Conservation (phyloP, 2,329 filamentous ascomycete species). For the Nemania diffusa region DNA sequence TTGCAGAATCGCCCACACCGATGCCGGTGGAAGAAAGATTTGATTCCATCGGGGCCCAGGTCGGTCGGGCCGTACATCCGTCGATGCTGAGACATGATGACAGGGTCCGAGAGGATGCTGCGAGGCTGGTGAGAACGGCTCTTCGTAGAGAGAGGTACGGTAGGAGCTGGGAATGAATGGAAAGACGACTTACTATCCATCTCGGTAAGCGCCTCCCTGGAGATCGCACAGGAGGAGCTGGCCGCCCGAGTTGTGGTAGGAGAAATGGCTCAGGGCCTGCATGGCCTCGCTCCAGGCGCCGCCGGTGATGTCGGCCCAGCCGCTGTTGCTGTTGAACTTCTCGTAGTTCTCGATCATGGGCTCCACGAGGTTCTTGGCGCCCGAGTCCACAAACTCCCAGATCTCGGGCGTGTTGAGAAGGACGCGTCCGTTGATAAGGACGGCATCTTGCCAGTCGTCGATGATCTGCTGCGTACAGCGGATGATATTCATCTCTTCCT, state of each 20-base stretch:
- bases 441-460: slow-evolving; percentile 50
- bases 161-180: neutral
- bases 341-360: slow-evolving; percentile 56
- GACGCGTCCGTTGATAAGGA: slow-evolving; percentile 48
- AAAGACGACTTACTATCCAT: slow-evolving; percentile 37
- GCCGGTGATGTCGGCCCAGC: slow-evolving; percentile 50
- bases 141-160: neutral
- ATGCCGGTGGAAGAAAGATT: slow-evolving; percentile 54
- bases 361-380: slow-evolving; percentile 47
- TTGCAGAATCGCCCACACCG: slow-evolving; percentile 50
- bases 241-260: slow-evolving; percentile 53
- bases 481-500: slow-evolving; percentile 52
- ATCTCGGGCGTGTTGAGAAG: slow-evolving; percentile 52
- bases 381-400: slow-evolving; percentile 45
- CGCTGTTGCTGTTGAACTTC: slow-evolving; percentile 58
- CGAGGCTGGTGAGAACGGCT: slow-evolving; percentile 1
- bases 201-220: slow-evolving; percentile 54
- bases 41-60: slow-evolving; percentile 53
- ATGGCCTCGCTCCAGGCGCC: slow-evolving; percentile 50
- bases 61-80: slow-evolving; percentile 54
- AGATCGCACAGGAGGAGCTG: slow-evolving; percentile 55
- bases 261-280: slow-evolving; percentile 58
- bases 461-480: slow-evolving; percentile 52
- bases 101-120: slow-evolving; percentile 54
- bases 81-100: slow-evolving; percentile 53